These are phyloP conservation scores for Coprinopsis marcescibilis DNA, from an alignment of 768 basidiomycete species.

Conservation along the genomic window DNA sequence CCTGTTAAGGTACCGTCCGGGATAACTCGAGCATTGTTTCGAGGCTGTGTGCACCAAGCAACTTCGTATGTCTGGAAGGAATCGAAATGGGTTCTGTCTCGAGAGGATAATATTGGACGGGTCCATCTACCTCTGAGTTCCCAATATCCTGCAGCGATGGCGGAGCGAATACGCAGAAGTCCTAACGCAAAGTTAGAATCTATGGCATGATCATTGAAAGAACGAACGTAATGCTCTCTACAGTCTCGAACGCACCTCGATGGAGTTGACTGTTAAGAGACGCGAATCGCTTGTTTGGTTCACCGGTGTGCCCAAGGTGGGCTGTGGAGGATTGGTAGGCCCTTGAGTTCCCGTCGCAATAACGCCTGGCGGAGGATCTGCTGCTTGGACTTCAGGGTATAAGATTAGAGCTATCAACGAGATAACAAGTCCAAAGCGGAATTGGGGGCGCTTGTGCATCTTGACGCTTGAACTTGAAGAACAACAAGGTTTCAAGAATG, in stretches of 20 bases:
- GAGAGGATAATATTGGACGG: too few species aligned
- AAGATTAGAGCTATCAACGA: background rate
- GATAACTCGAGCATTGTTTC: constrained; percentile 41
- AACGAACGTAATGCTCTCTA: background rate
- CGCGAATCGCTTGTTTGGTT: constrained; percentile 38
- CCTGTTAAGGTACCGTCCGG: constrained; percentile 39
- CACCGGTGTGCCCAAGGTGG: constrained; percentile 33
- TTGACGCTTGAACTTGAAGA: too few species aligned
- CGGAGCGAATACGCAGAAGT: constrained; percentile 41
- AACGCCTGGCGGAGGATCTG: constrained; percentile 27
- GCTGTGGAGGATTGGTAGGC: constrained; percentile 32
- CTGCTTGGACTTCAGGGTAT: constrained; percentile 7
- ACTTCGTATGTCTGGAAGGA: constrained; percentile 32
- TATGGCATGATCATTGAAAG: background rate
- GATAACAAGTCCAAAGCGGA: background rate
- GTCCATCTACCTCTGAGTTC: constrained; percentile 34
- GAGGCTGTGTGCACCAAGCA: constrained; percentile 39
- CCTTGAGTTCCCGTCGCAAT: constrained; percentile 38
- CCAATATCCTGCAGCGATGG: constrained; percentile 27
- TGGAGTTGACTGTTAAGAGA: constrained; percentile 32
- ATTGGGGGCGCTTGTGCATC: too few species aligned
- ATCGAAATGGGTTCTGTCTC: too few species aligned
- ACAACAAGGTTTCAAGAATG: too few species aligned
- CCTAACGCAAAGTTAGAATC: constrained; percentile 16
- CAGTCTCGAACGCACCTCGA: too few species aligned